Percentiles rank a stretch among this genome's conserved stretches.
phyloP scores from a whole-genome alignment of 768 basidiomycete genomes.

The Amanita inopinata region DNA sequence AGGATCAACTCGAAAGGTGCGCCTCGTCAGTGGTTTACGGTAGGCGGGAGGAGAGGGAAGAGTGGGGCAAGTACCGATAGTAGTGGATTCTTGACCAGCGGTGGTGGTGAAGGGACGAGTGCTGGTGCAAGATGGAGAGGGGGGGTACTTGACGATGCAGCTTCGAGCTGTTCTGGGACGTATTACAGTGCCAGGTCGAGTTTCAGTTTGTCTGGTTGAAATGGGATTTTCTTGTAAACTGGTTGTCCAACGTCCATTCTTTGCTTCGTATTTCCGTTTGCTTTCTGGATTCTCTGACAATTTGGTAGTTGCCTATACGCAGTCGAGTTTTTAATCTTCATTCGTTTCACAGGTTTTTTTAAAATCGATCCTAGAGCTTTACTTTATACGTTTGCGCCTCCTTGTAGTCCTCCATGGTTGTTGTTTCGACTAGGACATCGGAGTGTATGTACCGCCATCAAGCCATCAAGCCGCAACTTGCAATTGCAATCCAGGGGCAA shows the following conservation, averaged over 20 bases:
- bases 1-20: background rate
- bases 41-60: conserved; percentile 1
- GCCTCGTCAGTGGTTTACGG: background rate
- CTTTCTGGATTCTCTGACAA: background rate
- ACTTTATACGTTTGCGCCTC: too few species aligned
- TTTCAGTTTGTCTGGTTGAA: conserved; percentile 10
- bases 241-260: background rate
- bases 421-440: too few species aligned
- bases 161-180: conserved; percentile 14
- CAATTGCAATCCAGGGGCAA: too few species aligned
- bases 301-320: too few species aligned
- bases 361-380: too few species aligned
- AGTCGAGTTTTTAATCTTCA: too few species aligned
- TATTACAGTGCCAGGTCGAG: conserved; percentile 21
- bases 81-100: background rate
- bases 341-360: too few species aligned
- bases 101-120: background rate
- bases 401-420: too few species aligned
- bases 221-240: background rate
- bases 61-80: background rate
- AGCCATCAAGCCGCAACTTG: too few species aligned
- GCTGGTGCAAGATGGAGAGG: background rate
- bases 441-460: too few species aligned
- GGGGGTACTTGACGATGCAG: conserved; percentile 7
- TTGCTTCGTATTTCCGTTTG: background rate